A percentile compares a stretch with the other conserved stretches of the same genome.
phyloP scores from a whole-genome alignment of 1,284 basidiomycete genomes.

The Cystobasidium pallidum region DNA sequence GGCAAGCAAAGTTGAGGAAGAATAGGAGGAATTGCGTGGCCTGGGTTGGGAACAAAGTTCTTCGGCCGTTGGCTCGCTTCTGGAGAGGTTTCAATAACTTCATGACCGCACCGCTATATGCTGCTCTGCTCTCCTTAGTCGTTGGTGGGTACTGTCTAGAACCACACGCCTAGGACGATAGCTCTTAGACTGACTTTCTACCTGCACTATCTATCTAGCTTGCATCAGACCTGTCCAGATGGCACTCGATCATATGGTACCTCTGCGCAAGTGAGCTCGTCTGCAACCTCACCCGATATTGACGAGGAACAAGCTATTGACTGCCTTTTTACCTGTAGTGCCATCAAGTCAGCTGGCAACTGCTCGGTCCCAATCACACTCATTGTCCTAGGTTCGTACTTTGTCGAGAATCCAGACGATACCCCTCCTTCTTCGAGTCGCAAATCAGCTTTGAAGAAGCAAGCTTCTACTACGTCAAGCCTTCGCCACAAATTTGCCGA shows the following conservation, averaged over 20 bases:
- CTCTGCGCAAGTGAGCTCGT: constrained; percentile 54
- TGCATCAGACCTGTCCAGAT: constrained; percentile 57
- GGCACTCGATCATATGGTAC: constrained; percentile 55
- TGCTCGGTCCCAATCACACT: constrained; percentile 59
- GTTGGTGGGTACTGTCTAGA: constrained; percentile 50
- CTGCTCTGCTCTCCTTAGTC: constrained; percentile 57
- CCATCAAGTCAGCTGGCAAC: constrained; percentile 57
- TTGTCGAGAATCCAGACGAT: constrained; percentile 46
- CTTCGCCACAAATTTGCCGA: constrained; percentile 9
- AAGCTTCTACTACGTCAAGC: background rate
- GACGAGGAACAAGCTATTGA: background rate
- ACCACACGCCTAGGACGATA: no score
- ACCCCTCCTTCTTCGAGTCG: constrained; percentile 13
- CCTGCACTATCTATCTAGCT: constrained; percentile 33
- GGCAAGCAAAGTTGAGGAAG: constrained; percentile 31
- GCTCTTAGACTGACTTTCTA: no score
- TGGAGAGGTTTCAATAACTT: constrained; percentile 47
- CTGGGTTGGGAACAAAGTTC: constrained; percentile 34
- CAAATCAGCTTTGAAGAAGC: constrained; percentile 42
- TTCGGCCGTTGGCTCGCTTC: constrained; percentile 46
- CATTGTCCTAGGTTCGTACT: constrained; percentile 58
- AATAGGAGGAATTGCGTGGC: constrained; percentile 33
- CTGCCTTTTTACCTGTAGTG: constrained; percentile 49
- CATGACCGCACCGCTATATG: constrained; percentile 50
- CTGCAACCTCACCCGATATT: background rate